phyloP scores from a whole-genome alignment of 306 rosid species.

The Sindora glabra region DNA sequence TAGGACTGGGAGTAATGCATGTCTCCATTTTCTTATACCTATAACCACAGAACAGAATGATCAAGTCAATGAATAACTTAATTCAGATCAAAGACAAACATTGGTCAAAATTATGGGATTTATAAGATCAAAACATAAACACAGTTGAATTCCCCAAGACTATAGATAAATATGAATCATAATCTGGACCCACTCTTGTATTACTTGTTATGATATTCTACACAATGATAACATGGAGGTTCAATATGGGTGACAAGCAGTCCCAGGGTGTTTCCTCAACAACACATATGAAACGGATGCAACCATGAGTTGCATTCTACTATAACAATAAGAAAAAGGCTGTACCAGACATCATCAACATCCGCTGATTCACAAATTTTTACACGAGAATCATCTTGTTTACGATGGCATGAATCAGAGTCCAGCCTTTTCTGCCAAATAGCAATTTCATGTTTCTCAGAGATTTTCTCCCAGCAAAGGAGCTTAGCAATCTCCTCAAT shows the following conservation, averaged over 20 bases:
- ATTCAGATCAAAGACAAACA: too few relatives aligned
- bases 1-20: constrained; percentile 60
- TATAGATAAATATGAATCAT: background rate
- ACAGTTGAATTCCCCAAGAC: too few relatives aligned
- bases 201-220: background rate
- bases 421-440: constrained; percentile 78
- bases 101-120: too few relatives aligned
- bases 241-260: background rate
- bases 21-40: constrained; percentile 93
- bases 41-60: constrained; percentile 20
- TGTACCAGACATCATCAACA: constrained; percentile 73
- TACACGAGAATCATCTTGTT: constrained; percentile 54
- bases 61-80: background rate
- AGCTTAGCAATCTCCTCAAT: constrained; percentile 77
- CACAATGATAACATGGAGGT: background rate
- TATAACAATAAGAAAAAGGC: background rate
- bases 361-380: constrained; percentile 51
- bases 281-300: background rate
- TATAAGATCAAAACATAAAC: too few relatives aligned
- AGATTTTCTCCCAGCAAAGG: constrained; percentile 97
- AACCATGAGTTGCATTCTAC: background rate
- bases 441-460: constrained; percentile 74
- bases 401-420: constrained; percentile 56
- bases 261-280: background rate
- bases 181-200: background rate